Evolutionary conservation across 108 stramenopile species (phyloP).

Genomic region (Nitzschia palea): DNA sequence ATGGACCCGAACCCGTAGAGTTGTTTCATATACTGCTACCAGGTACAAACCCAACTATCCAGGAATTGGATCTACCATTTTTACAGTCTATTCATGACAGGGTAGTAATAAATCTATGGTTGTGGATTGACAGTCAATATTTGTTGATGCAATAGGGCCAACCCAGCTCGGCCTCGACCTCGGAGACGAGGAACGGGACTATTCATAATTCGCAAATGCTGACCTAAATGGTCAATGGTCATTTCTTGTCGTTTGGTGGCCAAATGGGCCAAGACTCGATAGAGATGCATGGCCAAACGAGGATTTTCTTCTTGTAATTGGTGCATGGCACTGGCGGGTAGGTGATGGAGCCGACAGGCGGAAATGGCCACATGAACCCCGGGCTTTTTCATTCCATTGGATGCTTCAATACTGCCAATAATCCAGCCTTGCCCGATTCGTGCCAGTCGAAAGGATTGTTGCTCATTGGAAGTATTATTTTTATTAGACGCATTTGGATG

Average conservation of each 20-base stretch:
- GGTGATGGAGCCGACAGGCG: constrained; percentile 59
- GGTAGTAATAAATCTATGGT: too few relatives aligned
- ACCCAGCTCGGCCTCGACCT: background rate
- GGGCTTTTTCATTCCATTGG: constrained; percentile 21
- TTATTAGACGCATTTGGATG: too few relatives aligned
- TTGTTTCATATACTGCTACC: too few relatives aligned
- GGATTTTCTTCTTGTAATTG: constrained; percentile 56
- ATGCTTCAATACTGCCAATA: constrained; percentile 37
- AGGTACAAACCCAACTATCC: too few relatives aligned
- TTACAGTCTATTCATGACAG: too few relatives aligned
- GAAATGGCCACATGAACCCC: constrained; percentile 40
- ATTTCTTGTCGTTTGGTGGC: constrained; percentile 67
- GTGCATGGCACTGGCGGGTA: constrained; percentile 50
- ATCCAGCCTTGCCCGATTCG: constrained; percentile 74
- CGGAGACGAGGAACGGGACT: background rate
- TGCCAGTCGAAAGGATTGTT: constrained; percentile 63
- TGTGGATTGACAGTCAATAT: too few relatives aligned
- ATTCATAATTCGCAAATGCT: constrained; percentile 1
- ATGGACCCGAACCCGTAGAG: too few relatives aligned
- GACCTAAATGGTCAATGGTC: constrained; percentile 65
- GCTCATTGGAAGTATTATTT: background rate
- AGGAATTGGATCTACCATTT: too few relatives aligned
- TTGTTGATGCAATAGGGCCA: background rate
- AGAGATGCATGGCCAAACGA: constrained; percentile 48
- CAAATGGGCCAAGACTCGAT: constrained; percentile 61